Percentiles rank a stretch among this genome's conserved stretches.
Conservation (phyloP, 192 early-diverging fungal species). For the Backusella circina region DNA sequence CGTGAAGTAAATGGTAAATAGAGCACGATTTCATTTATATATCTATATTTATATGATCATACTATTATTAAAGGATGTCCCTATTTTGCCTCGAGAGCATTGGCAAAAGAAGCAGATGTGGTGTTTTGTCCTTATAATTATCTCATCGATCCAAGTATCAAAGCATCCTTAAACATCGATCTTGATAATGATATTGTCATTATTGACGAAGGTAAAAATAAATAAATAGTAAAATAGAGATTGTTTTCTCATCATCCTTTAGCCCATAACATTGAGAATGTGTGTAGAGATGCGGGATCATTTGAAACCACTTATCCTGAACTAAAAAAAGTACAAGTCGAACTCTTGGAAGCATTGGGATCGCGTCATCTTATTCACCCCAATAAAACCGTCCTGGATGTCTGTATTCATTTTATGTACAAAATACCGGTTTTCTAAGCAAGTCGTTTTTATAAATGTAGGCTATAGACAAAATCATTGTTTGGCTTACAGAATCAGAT, state of each 20-base stretch:
- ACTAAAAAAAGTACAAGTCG: neutral
- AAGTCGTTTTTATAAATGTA: neutral
- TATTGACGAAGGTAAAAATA: constrained; percentile 47
- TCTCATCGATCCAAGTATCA: constrained; percentile 51
- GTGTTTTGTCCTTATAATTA: constrained; percentile 70
- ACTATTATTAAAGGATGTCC: constrained; percentile 35
- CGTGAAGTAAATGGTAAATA: constrained; percentile 6
- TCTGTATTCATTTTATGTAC: neutral
- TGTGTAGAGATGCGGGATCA: constrained; percentile 48
- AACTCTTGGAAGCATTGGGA: neutral
- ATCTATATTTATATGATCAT: too few relatives aligned
- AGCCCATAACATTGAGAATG: constrained; percentile 61
- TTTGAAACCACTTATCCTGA: constrained; percentile 24
- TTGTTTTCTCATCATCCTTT: neutral
- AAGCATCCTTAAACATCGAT: constrained; percentile 44
- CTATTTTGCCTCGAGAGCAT: constrained; percentile 51
- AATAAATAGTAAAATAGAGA: neutral
- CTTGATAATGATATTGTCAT: constrained; percentile 50
- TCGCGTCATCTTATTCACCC: neutral
- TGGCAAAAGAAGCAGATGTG: constrained; percentile 45
- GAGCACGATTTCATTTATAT: too few relatives aligned
- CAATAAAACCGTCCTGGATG: neutral
- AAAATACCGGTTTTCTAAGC: too few relatives aligned
- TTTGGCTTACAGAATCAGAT: neutral
- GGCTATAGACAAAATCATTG: neutral